Base-by-base conservation (phyloP, 768 basidiomycete genomes). In the Rhodotorula taiwanensis region DNA sequence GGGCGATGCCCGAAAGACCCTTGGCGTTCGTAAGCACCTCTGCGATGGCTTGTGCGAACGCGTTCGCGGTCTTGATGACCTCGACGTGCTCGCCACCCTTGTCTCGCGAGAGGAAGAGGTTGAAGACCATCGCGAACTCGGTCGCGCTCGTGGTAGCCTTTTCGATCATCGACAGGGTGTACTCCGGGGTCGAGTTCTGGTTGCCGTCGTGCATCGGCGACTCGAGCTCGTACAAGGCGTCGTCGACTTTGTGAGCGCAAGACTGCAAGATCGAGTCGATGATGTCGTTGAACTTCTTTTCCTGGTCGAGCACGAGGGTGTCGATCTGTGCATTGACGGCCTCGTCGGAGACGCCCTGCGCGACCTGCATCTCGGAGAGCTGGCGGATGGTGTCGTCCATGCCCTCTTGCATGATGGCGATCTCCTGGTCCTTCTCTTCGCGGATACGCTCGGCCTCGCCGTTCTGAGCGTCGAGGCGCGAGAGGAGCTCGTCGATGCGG, bases 201-300 rank as follows among this genome's bases (percentile, higher is more conserved):
- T 98, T 97, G 42, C 94, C 95, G 7, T 87, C 87, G 72, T 91
- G 89, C 44, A 88, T 87, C 4, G 91, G 90, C 6, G 95, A 95
- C 76, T 99, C 94, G 45, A 99, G 82, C 76, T 98, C 95, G 76
- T 98, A 99, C 71, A 98, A 89, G 9, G 90, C 83, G 72, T 98
- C 93, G 70, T 99, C 95, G 30, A 99, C 86, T 76, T 98, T 98
- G 70, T 92, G 88, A 34, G 95, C 87, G 75, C 94, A 97, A 6
- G 90, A 88, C 75, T 95, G 89, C 27, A 99, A 79, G 74, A 98
- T 97, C 1, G 94, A 98, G 77, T 99, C 94, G 72, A 99, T 98
- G 74, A 99, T 93, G 71, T 90, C 83, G 76, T 99, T 98, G 69
- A 99, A 80, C 77, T 98, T 94, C 81, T 98, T 98, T 75, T 92